Evolutionary conservation across 306 rosid species (phyloP).

Genomic region (Echinosophora koreensis): DNA sequence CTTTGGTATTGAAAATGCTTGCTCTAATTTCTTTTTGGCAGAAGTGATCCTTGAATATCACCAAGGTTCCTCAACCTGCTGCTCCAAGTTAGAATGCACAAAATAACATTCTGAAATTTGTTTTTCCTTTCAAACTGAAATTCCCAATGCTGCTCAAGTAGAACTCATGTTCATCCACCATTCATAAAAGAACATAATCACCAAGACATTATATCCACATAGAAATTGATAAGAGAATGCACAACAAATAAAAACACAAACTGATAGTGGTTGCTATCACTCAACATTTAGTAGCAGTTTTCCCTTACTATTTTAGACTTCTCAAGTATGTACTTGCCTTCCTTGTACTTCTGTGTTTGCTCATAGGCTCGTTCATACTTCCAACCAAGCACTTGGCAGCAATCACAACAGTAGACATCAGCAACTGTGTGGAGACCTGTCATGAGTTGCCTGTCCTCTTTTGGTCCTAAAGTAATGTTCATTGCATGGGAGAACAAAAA

Average conservation of each 20-base stretch:
- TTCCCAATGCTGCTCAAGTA: not conserved
- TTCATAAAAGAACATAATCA: not conserved
- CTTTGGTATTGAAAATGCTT: not conserved
- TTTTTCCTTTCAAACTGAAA: slow-evolving; percentile 7
- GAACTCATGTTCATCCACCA: not conserved
- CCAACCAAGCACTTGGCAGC: slow-evolving; percentile 69
- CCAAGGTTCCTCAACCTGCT: slow-evolving; percentile 22
- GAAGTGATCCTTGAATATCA: not conserved
- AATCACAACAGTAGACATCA: slow-evolving; percentile 66
- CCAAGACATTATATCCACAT: slow-evolving; percentile 18
- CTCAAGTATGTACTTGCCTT: slow-evolving; percentile 57
- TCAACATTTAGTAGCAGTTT: slow-evolving; percentile 2
- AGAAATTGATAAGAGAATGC: slow-evolving; percentile 34
- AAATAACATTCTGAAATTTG: not conserved
- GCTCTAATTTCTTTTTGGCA: not conserved
- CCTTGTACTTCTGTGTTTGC: slow-evolving; percentile 57
- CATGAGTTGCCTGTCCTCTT: slow-evolving; percentile 56
- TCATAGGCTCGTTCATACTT: slow-evolving; percentile 69
- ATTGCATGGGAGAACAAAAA: slow-evolving; percentile 65
- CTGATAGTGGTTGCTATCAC: not conserved
- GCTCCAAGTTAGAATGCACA: slow-evolving; percentile 23
- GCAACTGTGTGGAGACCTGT: slow-evolving; percentile 66
- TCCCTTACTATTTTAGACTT: slow-evolving; percentile 50
- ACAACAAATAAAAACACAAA: slow-evolving; percentile 29
- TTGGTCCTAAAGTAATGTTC: slow-evolving; percentile 50